These are phyloP conservation scores for Entelexis sorbosivorans DNA, from an alignment of 1,139 yeast genomes.

Conservation along the genomic window DNA sequence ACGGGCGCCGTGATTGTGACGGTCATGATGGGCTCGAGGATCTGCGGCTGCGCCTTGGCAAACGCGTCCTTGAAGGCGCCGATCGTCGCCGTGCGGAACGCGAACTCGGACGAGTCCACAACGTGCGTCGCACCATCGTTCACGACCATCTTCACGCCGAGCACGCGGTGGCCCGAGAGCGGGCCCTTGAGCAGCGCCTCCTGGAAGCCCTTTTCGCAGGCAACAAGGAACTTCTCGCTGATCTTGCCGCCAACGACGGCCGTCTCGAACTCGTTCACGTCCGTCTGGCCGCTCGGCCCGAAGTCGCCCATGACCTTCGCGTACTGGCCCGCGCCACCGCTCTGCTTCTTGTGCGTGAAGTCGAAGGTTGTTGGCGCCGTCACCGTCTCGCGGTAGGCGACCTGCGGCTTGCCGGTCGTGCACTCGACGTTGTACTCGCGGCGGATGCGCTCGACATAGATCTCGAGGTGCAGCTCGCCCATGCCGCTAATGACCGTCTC, in stretches of 20 bases:
- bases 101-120: conserved; percentile 92
- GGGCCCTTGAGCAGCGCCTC: conserved; percentile 96
- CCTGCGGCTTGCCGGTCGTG: conserved; percentile 94
- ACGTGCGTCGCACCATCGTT: conserved; percentile 97
- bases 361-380: conserved; percentile 68
- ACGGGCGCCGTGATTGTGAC: conserved; percentile 88
- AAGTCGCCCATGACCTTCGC: conserved; percentile 91
- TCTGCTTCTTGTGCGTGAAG: conserved; percentile 91
- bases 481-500: conserved; percentile 95
- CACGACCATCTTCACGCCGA: conserved; percentile 86
- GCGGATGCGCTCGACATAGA: conserved; percentile 93
- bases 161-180: conserved; percentile 81
- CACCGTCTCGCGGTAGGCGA: conserved; percentile 92
- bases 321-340: conserved; percentile 99
- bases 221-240: conserved; percentile 85
- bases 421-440: conserved; percentile 96
- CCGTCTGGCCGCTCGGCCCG: conserved; percentile 44
- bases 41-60: conserved; percentile 69
- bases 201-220: conserved; percentile 92
- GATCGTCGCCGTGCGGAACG: conserved; percentile 85
- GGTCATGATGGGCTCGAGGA: conserved; percentile 92
- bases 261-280: conserved; percentile 58
- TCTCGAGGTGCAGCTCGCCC: conserved; percentile 96
- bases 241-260: conserved; percentile 95
- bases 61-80: conserved; percentile 92